A percentile compares a stretch with the other conserved stretches of the same genome.
phyloP scores from a whole-genome alignment of 2,329 filamentous ascomycete genomes.

The Kalaharituber pfeilii region DNA sequence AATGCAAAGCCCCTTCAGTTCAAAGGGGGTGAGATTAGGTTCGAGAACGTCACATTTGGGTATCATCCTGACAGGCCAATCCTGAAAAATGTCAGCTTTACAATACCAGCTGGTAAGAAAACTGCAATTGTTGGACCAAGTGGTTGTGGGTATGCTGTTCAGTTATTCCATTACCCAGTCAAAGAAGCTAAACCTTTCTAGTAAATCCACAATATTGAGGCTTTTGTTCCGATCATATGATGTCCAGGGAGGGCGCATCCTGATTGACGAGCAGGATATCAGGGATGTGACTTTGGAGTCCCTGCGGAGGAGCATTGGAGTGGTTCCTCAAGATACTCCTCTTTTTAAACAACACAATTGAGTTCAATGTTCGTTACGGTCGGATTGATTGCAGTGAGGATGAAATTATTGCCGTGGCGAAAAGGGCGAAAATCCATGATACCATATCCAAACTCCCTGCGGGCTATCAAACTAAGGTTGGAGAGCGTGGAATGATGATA shows the following conservation, averaged over 20 bases:
- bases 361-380: constrained; percentile 90
- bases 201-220: constrained; percentile 76
- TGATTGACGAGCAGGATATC: constrained; percentile 87
- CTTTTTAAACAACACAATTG: constrained; percentile 93
- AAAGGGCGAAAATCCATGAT: constrained; percentile 68
- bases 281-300: constrained; percentile 67
- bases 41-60: constrained; percentile 88
- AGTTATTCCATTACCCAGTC: constrained; percentile 1
- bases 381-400: constrained; percentile 58
- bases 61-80: constrained; percentile 80
- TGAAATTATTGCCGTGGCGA: constrained; percentile 58
- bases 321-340: constrained; percentile 92
- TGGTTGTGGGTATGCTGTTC: constrained; percentile 50
- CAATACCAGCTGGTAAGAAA: constrained; percentile 89
- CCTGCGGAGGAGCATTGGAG: constrained; percentile 69
- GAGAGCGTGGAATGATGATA: constrained; percentile 92
- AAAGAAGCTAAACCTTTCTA: no score
- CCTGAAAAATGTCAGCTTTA: constrained; percentile 64
- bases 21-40: constrained; percentile 72
- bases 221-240: constrained; percentile 93
- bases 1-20: constrained; percentile 57
- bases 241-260: constrained; percentile 62
- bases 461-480: constrained; percentile 81
- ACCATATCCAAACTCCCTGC: constrained; percentile 64
- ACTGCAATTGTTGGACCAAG: constrained; percentile 88